Base-by-base conservation (phyloP, 2,329 filamentous ascomycete species). In the Metarhizium sp. region DNA sequence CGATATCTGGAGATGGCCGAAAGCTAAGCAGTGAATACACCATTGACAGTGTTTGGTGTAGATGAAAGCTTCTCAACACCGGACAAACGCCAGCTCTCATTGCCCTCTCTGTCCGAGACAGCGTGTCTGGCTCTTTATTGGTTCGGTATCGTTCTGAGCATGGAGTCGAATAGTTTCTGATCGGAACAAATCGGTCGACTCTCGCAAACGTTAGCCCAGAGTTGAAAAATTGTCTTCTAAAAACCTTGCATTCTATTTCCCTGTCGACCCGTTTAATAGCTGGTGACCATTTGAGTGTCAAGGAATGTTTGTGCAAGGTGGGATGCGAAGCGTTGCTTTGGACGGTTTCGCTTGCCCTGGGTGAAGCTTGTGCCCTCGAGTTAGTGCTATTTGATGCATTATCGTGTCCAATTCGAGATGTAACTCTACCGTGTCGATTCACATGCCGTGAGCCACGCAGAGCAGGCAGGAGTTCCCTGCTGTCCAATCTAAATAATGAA, bases 131-230 rank as follows among this genome's bases (percentile, higher is more conserved):
- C 11, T 68, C 63, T 63, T 76, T 79, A 30, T 69, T 74, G 11
- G 74, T 74, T 50, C 70, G 73, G 57, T 77, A 79, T 51, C 72
- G 75, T 53, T 81, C 75, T 2, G 68, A 64, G 2, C 67, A 63
- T 1, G 73, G 64, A 18, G 69, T 65, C 0, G 59, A 57, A 14
- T 62, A 58, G 40, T 74, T 67, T 57, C 77, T 69, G 8, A 65
- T 65, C 13, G 79, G 76, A 4, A 83, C 69, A 59, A 81, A 83
- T 50, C 80, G 75, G 59, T 83, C 78, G 3, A 73, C 40, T 43
- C 20, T 47, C 30, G 53, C 32, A 16, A 53, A 48, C n/a, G 20
- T 32, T 25, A 46, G 34, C 16, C 45, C 48, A 8, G 5, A n/a
- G 20, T 48, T 29, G 6, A n/a, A 20, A 20, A 48, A 16, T 16